phyloP scores from a whole-genome alignment of 805 yeast genomes.

The Ogataea salicorniae region DNA sequence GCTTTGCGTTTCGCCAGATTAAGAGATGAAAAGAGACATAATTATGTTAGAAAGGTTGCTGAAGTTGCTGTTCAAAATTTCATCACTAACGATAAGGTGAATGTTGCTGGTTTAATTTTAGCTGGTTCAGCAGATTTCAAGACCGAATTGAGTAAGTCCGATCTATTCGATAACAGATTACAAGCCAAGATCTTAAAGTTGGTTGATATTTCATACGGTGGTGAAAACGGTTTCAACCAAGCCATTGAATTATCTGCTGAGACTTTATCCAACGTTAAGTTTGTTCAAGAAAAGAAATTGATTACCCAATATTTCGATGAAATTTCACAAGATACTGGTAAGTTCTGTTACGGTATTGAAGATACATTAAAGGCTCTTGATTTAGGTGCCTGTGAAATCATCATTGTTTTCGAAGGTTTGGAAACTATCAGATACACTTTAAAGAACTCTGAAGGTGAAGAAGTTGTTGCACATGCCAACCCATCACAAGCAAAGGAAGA shows the following conservation, averaged over 20 bases:
- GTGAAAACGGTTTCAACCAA: slow-evolving; percentile 99
- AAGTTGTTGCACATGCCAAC: slow-evolving; percentile 63
- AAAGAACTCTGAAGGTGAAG: slow-evolving; percentile 77
- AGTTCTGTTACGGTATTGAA: slow-evolving; percentile 95
- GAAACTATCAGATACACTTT: slow-evolving; percentile 78
- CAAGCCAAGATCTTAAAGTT: slow-evolving; percentile 82
- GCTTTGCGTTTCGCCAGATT: slow-evolving; percentile 98
- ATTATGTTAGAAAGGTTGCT: slow-evolving; percentile 96
- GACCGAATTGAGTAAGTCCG: slow-evolving; percentile 88
- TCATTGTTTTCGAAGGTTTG: slow-evolving; percentile 90
- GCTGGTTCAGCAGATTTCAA: slow-evolving; percentile 99
- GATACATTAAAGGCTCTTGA: slow-evolving; percentile 96
- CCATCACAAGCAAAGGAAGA: slow-evolving; percentile 73
- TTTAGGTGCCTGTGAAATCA: slow-evolving; percentile 89
- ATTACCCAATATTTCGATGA: slow-evolving; percentile 91
- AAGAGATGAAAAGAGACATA: slow-evolving; percentile 98
- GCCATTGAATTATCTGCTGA: slow-evolving; percentile 98
- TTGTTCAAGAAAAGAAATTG: slow-evolving; percentile 96
- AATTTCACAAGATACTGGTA: slow-evolving; percentile 95
- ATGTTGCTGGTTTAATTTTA: slow-evolving; percentile 87
- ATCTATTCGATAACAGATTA: slow-evolving; percentile 86
- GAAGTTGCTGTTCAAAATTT: slow-evolving; percentile 97
- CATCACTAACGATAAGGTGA: slow-evolving; percentile 90
- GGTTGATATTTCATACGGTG: slow-evolving; percentile 98
- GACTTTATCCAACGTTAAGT: slow-evolving; percentile 93